These are phyloP conservation scores for Nematocida sp. DNA, from an alignment of 371 early-diverging fungal genomes.

Conservation along the genomic window DNA sequence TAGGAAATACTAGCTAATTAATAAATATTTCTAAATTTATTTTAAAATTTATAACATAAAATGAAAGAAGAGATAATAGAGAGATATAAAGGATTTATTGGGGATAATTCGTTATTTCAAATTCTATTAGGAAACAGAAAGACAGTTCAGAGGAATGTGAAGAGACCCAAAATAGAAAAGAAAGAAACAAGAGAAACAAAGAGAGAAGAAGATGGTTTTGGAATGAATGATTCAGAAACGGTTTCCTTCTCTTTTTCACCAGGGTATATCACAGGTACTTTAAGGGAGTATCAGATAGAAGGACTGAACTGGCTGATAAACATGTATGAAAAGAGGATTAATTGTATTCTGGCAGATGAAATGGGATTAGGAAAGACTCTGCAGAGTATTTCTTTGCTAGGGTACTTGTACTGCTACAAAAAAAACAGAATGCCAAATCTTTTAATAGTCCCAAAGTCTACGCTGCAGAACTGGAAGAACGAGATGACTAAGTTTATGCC, in stretches of 20 bases:
- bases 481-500: slow-evolving; percentile 58
- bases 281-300: slow-evolving; percentile 75
- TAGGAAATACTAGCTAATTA: too few species aligned
- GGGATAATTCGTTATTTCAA: slow-evolving; percentile 57
- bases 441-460: slow-evolving; percentile 54
- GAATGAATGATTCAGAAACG: slow-evolving; percentile 45
- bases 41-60: slow-evolving; percentile 2
- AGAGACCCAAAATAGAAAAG: slow-evolving; percentile 18
- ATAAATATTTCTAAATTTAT: too few species aligned
- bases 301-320: slow-evolving; percentile 95
- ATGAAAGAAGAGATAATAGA: slow-evolving; percentile 53
- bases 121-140: slow-evolving; percentile 52
- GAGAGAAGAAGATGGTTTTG: slow-evolving; percentile 38
- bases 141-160: neutral
- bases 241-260: slow-evolving; percentile 59
- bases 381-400: slow-evolving; percentile 80
- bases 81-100: slow-evolving; percentile 60
- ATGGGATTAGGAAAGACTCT: slow-evolving; percentile 94
- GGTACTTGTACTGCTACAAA: slow-evolving; percentile 50
- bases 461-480: slow-evolving; percentile 55
- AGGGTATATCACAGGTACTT: slow-evolving; percentile 53
- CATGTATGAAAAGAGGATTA: slow-evolving; percentile 86
- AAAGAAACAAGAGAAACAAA: slow-evolving; percentile 1
- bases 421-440: slow-evolving; percentile 57
- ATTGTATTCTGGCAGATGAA: slow-evolving; percentile 89